Evolutionary conservation across 2,329 filamentous ascomycete genomes (phyloP).

Genomic region (Penicillium rolfsii): DNA sequence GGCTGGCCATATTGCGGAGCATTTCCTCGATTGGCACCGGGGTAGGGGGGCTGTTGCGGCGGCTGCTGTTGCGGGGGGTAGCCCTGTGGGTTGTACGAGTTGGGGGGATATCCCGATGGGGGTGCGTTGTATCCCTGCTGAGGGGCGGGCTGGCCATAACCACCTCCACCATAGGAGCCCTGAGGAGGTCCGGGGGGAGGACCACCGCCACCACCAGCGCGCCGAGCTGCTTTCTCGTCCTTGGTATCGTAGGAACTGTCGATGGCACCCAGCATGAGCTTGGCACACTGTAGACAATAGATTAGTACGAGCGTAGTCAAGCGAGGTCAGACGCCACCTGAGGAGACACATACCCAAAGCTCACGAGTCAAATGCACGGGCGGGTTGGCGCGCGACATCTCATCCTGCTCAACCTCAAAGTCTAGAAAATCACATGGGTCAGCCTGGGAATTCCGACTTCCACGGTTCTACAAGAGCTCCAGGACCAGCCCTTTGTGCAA

Average conservation of each 20-base stretch:
- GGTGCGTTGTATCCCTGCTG: slow-evolving; percentile 16
- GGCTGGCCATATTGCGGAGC: slow-evolving; percentile 28
- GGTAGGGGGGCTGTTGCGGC: slow-evolving; percentile 21
- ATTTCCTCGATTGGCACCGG: slow-evolving; percentile 11
- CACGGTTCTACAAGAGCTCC: background rate
- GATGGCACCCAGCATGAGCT: slow-evolving; percentile 69
- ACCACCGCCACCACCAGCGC: slow-evolving; percentile 26
- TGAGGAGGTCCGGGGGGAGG: slow-evolving; percentile 36
- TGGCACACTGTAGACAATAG: slow-evolving; percentile 53
- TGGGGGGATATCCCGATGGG: slow-evolving; percentile 20
- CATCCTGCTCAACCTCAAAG: slow-evolving; percentile 68
- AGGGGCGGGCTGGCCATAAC: slow-evolving; percentile 30
- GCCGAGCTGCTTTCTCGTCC: slow-evolving; percentile 60
- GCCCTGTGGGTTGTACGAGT: slow-evolving; percentile 18
- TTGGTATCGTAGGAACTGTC: slow-evolving; percentile 68
- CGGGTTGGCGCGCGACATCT: slow-evolving; percentile 65
- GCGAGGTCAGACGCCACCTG: background rate
- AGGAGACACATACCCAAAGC: slow-evolving; percentile 55
- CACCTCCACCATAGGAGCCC: slow-evolving; percentile 44
- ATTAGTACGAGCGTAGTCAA: slow-evolving; percentile 18
- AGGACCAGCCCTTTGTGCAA: slow-evolving; percentile 18
- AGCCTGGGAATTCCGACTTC: slow-evolving; percentile 15
- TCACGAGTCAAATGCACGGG: slow-evolving; percentile 67
- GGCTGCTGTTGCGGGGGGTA: slow-evolving; percentile 13
- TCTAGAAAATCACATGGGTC: slow-evolving; percentile 46